phyloP scores from a whole-genome alignment of 768 basidiomycete species.

The Boletus patriciae region DNA sequence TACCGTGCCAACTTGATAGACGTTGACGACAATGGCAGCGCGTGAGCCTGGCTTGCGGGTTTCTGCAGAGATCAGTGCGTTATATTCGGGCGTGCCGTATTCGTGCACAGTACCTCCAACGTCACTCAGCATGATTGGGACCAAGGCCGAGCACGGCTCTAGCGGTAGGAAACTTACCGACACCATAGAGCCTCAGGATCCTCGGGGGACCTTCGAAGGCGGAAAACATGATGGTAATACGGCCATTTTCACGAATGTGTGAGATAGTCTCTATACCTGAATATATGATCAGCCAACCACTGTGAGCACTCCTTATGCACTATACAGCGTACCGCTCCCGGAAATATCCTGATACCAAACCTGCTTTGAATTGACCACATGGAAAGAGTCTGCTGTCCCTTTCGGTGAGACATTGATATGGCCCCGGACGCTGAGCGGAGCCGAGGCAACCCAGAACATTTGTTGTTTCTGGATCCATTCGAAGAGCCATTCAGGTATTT shows the following conservation, averaged over 20 bases:
- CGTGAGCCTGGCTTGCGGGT: constrained; percentile 57
- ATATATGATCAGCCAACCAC: not conserved
- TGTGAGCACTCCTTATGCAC: not conserved
- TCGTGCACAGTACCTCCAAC: constrained; percentile 56
- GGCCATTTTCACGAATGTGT: constrained; percentile 61
- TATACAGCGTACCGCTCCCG: constrained; percentile 53
- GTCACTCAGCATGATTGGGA: not conserved
- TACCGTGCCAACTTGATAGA: constrained; percentile 54
- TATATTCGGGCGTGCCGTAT: constrained; percentile 61
- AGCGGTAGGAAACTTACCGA: constrained; percentile 36
- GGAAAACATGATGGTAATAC: constrained; percentile 59
- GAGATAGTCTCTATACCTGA: constrained; percentile 58
- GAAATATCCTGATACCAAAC: constrained; percentile 76
- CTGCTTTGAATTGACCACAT: constrained; percentile 48
- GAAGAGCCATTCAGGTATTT: constrained; percentile 55
- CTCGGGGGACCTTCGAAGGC: constrained; percentile 62
- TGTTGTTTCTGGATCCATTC: constrained; percentile 63
- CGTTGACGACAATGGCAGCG: constrained; percentile 56
- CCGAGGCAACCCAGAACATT: constrained; percentile 71
- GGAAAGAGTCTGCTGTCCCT: constrained; percentile 61
- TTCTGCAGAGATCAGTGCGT: constrained; percentile 46
- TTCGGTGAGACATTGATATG: constrained; percentile 72
- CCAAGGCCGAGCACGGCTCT: not conserved
- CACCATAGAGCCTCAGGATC: constrained; percentile 57
- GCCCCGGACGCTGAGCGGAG: constrained; percentile 56